These are phyloP conservation scores for Choanephora cucurbitarum DNA, from an alignment of 371 early-diverging fungal species.

Conservation along the genomic window DNA sequence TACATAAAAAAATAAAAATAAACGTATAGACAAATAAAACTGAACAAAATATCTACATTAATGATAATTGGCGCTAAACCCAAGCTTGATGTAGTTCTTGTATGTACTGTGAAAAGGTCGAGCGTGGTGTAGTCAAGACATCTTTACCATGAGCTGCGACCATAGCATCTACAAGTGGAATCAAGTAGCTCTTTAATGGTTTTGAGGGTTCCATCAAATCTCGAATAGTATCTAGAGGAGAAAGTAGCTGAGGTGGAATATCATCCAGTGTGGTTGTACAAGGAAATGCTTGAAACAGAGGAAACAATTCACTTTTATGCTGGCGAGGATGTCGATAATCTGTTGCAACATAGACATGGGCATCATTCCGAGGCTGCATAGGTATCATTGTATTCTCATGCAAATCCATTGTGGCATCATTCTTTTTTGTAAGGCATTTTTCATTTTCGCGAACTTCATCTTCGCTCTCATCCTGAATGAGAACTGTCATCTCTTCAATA, in stretches of 20 bases:
- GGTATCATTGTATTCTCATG: neutral
- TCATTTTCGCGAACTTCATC: neutral
- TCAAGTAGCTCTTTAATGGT: slow-evolving; percentile 23
- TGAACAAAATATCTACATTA: too few species aligned
- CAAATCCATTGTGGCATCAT: neutral
- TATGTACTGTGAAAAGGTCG: slow-evolving; percentile 50
- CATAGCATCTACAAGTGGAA: slow-evolving; percentile 50
- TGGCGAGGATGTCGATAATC: slow-evolving; percentile 39
- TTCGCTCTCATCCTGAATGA: neutral
- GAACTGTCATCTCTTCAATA: slow-evolving; percentile 21
- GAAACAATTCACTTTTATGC: slow-evolving; percentile 18
- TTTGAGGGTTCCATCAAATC: slow-evolving; percentile 36
- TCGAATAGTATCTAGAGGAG: slow-evolving; percentile 27
- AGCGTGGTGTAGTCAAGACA: slow-evolving; percentile 41
- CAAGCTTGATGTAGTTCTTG: slow-evolving; percentile 35
- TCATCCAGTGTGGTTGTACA: slow-evolving; percentile 41
- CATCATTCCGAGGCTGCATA: neutral
- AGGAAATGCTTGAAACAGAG: slow-evolving; percentile 41
- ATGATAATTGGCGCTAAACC: slow-evolving; percentile 20
- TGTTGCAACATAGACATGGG: slow-evolving; percentile 38
- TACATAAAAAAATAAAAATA: slow-evolving; percentile 15
- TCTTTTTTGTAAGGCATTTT: neutral
- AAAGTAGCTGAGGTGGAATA: slow-evolving; percentile 28
- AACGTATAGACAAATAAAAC: too few species aligned
- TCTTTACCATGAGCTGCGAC: slow-evolving; percentile 40